Evolutionary conservation across 768 basidiomycete species (phyloP), one percentile per base, ranked within the genome.

Genomic region (Boletus sp.): DNA sequence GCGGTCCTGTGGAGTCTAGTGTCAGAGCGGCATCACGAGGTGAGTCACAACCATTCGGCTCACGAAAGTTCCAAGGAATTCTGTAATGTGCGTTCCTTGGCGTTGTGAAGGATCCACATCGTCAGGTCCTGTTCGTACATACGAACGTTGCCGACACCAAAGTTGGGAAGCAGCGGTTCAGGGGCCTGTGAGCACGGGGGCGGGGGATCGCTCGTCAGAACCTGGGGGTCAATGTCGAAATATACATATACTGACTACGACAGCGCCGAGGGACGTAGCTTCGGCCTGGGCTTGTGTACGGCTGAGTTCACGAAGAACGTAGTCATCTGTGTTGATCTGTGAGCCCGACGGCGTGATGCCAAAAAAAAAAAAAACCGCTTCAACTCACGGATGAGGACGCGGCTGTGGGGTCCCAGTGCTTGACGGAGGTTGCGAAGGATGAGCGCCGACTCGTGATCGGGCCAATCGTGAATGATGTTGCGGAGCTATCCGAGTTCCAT

Each of bases 381-480:
- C 21, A 10, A 62, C 67, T 55, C 55, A 70, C 72, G 70, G 34
- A 74, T 63, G 34, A 73, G 64, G 17, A 74, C 38, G 2, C 67
- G 70, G 27, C 66, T 68, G 33, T 65, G 47, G 6, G 69, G 64
- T 27, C 57, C 62, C 56, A 74, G 58, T 8, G 66, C 70, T 53
- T 61, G 48, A 25, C 69, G 62, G 45, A 74, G 35, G 51, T 72
- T 70, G 21, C 49, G 51, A 19, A 73, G 57, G 37, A 73, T 71
- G 5, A 60, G 50, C 1, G 51, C 35, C 13, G 64, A 56, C n/a
- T 65, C 59, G 2, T 59, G 51, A 51, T 74, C 73, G 9, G 69
- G 60, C 72, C 71, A 74, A 51, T 73, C 61, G 40, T 72, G 72
- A 27, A 66, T 61, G 38, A 68, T 62, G 30, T 61, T 62, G 30